Evolutionary conservation across 169 alveolate species (phyloP), one percentile per base, ranked within the genome.

Genomic region (Toxoplasma gondii): DNA sequence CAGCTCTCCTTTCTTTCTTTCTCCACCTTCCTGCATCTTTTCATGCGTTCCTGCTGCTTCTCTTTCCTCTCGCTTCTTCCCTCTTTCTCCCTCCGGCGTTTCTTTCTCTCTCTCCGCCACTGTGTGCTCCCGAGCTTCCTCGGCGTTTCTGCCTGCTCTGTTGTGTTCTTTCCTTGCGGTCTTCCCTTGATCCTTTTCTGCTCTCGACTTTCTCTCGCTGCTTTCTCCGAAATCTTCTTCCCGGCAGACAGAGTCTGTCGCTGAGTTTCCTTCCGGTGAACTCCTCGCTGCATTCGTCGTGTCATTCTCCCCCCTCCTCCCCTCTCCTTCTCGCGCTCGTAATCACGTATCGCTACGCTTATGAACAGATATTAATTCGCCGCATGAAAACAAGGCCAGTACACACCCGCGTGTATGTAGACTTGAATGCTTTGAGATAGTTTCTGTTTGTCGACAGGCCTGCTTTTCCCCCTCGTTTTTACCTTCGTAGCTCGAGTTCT

Each of bases 401-500:
- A 1, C 81, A 16, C 27, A 49, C 45, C 49, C 81, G 29, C 80
- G 49, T 54, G 31, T 39, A 44, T 86, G 27, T 53, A 41, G 12
- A 2, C 70, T 5, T 84, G 31, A 12, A 81, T n/a, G 58, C 12
- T 4, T 49, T 4, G 58, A 49, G 58, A 49, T 49, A 12, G 4
- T 49, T 12, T 49, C 12, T 7, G 12, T 12, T 4, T 4, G 22
- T 49, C 12, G 58, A 12, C 22, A 69, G 34, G n/a, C n/a, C 1
- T 38, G 29, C n/a, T 41, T 78, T 45, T 78, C 29, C n/a, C 44
- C n/a, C 45, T 78, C 86, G 12, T 19, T 64, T 88, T 64, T 74
- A 16, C 27, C 27, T 90, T 84, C 24, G 64, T 80, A 95, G 96
- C 81, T 93, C 54, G 94, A 86, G 44, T 95, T 95, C 45, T 93